A percentile compares a stretch with the other conserved stretches of the same genome.
phyloP scores from a whole-genome alignment of 345 rosid species.

The Euphorbia tirucalli region DNA sequence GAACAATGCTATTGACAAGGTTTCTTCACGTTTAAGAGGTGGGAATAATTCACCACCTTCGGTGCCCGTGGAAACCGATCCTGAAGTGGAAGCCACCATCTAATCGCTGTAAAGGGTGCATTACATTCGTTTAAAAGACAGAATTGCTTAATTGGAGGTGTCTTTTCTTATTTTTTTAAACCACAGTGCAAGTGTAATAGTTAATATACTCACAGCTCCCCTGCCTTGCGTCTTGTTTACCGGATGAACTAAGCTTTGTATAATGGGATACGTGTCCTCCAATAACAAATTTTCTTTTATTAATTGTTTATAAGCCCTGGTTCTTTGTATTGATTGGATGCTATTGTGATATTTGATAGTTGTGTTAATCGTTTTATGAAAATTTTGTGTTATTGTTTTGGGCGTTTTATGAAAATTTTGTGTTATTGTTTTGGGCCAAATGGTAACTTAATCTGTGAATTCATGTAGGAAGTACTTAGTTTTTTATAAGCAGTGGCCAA shows the following conservation, averaged over 20 bases:
- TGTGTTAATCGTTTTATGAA: background rate
- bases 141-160: background rate
- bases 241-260: background rate
- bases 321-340: background rate
- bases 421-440: background rate
- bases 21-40: constrained; percentile 83
- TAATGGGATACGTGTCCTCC: background rate
- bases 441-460: background rate
- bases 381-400: background rate
- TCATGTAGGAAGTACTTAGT: background rate
- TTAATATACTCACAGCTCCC: background rate
- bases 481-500: background rate
- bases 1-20: constrained; percentile 86
- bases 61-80: constrained; percentile 50
- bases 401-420: too few relatives aligned
- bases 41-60: constrained; percentile 41
- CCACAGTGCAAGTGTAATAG: background rate
- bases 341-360: too few relatives aligned
- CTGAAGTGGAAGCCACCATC: constrained; percentile 65
- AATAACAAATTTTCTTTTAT: background rate
- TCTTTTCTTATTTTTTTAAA: background rate
- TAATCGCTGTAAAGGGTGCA: constrained; percentile 14
- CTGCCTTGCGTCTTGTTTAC: background rate
- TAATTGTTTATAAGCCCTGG: background rate
- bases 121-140: background rate